A percentile compares a stretch with the other conserved stretches of the same genome.
These are phyloP conservation scores for Xylariaceae sp. DNA, from an alignment of 2,329 filamentous ascomycete species.

Conservation along the genomic window DNA sequence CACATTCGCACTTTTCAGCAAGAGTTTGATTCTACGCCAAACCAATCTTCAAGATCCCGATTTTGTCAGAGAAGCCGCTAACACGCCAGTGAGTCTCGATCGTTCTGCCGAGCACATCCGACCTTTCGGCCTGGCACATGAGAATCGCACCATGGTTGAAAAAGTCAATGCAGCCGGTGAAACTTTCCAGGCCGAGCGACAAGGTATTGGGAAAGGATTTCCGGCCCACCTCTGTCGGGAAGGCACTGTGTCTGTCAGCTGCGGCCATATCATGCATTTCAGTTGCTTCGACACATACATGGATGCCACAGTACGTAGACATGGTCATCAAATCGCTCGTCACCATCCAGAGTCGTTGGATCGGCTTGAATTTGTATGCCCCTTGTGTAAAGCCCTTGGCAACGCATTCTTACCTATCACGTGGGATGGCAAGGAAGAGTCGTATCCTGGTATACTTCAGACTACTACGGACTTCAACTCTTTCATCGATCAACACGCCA, in stretches of 20 bases:
- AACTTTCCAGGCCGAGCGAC: conserved; percentile 69
- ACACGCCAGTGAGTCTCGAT: conserved; percentile 79
- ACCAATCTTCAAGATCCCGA: conserved; percentile 80
- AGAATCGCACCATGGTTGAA: conserved; percentile 75
- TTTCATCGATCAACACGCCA: conserved; percentile 64
- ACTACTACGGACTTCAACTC: conserved; percentile 60
- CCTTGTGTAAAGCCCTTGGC: conserved; percentile 91
- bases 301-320: conserved; percentile 76
- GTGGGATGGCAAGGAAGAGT: conserved; percentile 89
- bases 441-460: conserved; percentile 71
- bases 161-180: conserved; percentile 74
- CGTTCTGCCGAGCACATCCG: conserved; percentile 77
- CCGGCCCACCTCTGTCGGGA: conserved; percentile 62
- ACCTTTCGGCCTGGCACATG: conserved; percentile 86
- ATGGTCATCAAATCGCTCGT: conserved; percentile 87
- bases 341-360: conserved; percentile 83
- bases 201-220: conserved; percentile 87
- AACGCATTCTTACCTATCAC: conserved; percentile 93
- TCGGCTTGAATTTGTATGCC: conserved; percentile 89
- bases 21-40: conserved; percentile 82
- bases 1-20: conserved; percentile 84
- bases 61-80: conserved; percentile 77
- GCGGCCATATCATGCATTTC: conserved; percentile 98
- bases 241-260: conserved; percentile 84
- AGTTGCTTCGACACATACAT: conserved; percentile 92